Evolutionary conservation across 2,329 filamentous ascomycete species (phyloP), one percentile per base, ranked within the genome.

Genomic region (Paracoccidioides lutzii): DNA sequence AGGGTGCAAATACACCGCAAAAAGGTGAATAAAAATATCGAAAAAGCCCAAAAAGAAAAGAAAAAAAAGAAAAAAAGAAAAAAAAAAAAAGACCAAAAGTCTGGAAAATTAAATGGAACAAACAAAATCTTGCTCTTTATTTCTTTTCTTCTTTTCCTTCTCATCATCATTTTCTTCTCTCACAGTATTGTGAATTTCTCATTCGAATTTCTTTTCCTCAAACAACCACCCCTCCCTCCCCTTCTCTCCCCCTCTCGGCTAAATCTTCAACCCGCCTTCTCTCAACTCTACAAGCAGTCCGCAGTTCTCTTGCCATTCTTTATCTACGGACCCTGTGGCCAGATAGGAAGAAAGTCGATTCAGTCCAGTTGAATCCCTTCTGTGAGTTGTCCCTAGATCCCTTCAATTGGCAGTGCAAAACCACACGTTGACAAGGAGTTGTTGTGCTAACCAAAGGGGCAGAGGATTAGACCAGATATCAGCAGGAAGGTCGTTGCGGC

Each of bases 21-120:
- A 38, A 38, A 2, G 7, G 12, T 12, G 37, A 7, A 38, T 38
- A 10, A 45, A 48, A 52, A 52, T 40, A 52, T 48, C 30, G 42
- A 46, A 33, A 50, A 52, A 56, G 48, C 46, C 10, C 52, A 53
- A 52, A 52, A n/a, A n/a, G n/a, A 48, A 51, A 48, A 15, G 9
- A 30, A 12, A 12, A n/a, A 42, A 42, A 42, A 42, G 5, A 42
- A 14, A 42, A 42, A 12, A 42, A 10, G 1, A 37, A 37, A 37
- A 37, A 10, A 1, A 6, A 10, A 10, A 37, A 37, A 37, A 37
- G 1, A 37, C 10, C 2, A 37, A 37, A 37, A 37, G 35, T 37
- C 35, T 37, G 35, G 2, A 22, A 22, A 22, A 22, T 22, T 22
- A 22, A 22, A 22, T 22, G 22, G 22, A 22, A 22, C 22, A 22